These are phyloP conservation scores for Apiospora arundinis DNA, from an alignment of 2,329 filamentous ascomycete species.

Conservation along the genomic window DNA sequence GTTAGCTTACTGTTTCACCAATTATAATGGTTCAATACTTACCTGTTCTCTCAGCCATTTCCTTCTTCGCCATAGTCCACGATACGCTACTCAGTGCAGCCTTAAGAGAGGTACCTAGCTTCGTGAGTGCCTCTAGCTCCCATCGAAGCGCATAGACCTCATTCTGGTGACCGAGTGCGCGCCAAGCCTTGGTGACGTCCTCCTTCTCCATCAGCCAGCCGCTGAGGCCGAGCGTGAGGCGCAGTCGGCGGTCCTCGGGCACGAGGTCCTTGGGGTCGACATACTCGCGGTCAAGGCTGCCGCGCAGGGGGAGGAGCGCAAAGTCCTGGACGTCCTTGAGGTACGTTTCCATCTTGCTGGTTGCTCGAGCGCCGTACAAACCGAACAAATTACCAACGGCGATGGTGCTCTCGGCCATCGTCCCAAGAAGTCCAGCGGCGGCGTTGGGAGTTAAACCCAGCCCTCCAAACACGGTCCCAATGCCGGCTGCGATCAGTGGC, in stretches of 20 bases:
- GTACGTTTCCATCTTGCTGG: conserved; percentile 85
- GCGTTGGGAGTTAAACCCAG: conserved; percentile 75
- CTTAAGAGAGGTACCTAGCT: conserved; percentile 78
- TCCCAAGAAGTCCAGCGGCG: conserved; percentile 79
- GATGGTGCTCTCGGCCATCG: conserved; percentile 79
- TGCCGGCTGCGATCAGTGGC: conserved; percentile 76
- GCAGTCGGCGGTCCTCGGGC: conserved; percentile 69
- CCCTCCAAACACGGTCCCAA: conserved; percentile 81
- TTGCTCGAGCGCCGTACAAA: conserved; percentile 86
- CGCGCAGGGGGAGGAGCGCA: conserved; percentile 77
- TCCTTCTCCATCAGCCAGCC: conserved; percentile 80
- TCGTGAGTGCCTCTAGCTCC: conserved; percentile 79
- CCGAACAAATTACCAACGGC: conserved; percentile 88
- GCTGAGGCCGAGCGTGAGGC: conserved; percentile 82
- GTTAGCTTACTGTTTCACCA: conserved; percentile 25
- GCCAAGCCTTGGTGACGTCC: conserved; percentile 81
- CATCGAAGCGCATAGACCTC: conserved; percentile 86
- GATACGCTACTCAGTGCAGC: conserved; percentile 79
- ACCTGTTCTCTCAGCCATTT: conserved; percentile 55
- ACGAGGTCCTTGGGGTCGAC: conserved; percentile 58
- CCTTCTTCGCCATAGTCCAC: conserved; percentile 72
- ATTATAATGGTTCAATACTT: conserved; percentile 25
- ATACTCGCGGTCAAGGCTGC: conserved; percentile 48
- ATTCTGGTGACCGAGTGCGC: conserved; percentile 71
- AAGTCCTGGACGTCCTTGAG: conserved; percentile 88